Evolutionary conservation across 177 flowering plant species (phyloP), one percentile per base, ranked within the genome.

Genomic region (Vitis hybrid): DNA sequence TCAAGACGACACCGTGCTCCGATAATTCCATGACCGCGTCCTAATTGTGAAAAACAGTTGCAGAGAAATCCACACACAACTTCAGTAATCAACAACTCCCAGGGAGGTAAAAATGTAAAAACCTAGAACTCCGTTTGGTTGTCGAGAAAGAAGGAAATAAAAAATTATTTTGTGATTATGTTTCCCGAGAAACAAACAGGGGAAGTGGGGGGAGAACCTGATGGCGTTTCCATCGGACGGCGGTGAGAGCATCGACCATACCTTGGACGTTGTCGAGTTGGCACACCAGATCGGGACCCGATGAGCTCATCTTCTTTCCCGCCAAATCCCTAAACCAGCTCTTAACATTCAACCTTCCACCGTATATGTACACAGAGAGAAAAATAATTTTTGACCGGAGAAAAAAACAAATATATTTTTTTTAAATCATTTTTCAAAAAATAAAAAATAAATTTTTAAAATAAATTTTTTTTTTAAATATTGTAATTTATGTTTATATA

Each of bases 211-310:
- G 17, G 18, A 18, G 61, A 48, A 91, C 96, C 91, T 94, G 97
- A 12, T 82, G 84, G 70, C 94, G 93, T 70, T 91, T 94, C 98
- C 98, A 94, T 60, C 97, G 83, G 64, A 92, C 97, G 74, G 94
- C 78, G 72, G 89, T 79, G 84, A 93, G 93, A 17, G 97, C 89
- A 56, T 94, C 97, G 70, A 92, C 97, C 75, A 90, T 84, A 48
- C 94, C 97, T 70, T 88, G 93, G 59, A 88, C 96, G 74, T 85
- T 90, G 74, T 92, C 97, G 60, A 92, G 77, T 74, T 85, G 85
- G 71, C 97, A 89, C 14, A 89, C 84, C 64, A 94, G 82, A 77
- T 91, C 97, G 17, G 92, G 74, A 2, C 74, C 84, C 72, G 88
- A 76, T 50, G 88, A 83, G 72, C 84, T 84, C 94, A 85, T 19